Evolutionary conservation across 1,284 basidiomycete genomes (phyloP).

Genomic region (Earliella scabrosa): DNA sequence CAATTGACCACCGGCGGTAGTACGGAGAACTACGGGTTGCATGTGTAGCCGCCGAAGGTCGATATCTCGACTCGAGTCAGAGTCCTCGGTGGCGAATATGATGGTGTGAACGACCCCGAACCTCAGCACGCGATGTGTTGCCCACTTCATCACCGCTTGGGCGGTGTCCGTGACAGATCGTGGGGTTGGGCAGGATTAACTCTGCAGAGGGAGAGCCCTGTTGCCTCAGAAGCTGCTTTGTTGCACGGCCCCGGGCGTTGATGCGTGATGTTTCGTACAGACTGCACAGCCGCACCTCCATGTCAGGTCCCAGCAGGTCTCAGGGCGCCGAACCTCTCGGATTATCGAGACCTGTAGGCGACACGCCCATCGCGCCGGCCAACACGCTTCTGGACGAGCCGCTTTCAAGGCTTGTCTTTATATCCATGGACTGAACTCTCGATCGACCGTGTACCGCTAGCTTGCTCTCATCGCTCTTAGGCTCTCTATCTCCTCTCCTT

Average conservation of each 20-base stretch:
- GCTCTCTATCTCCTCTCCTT: neutral
- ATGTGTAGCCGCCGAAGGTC: neutral
- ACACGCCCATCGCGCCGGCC: no score
- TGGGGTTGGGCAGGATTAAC: no score
- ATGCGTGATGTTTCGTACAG: neutral
- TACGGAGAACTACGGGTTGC: slow-evolving; percentile 7
- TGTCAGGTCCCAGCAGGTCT: neutral
- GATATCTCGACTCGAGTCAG: slow-evolving; percentile 5
- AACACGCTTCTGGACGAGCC: neutral
- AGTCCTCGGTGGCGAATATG: no score
- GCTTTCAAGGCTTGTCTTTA: neutral
- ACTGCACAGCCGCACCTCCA: neutral
- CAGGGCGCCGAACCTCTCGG: neutral
- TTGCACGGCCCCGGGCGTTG: no score
- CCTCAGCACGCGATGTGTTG: no score
- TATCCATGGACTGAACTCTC: slow-evolving; percentile 8
- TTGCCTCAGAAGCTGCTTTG: no score
- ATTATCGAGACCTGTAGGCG: no score
- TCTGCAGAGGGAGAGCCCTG: no score
- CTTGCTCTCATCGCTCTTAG: neutral
- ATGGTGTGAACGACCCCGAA: neutral
- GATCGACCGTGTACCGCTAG: neutral
- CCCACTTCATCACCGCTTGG: no score
- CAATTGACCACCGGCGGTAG: no score
- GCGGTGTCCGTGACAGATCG: neutral